Evolutionary conservation across 2,329 filamentous ascomycete genomes (phyloP).

Genomic region (Aspergillus spinulosporus): DNA sequence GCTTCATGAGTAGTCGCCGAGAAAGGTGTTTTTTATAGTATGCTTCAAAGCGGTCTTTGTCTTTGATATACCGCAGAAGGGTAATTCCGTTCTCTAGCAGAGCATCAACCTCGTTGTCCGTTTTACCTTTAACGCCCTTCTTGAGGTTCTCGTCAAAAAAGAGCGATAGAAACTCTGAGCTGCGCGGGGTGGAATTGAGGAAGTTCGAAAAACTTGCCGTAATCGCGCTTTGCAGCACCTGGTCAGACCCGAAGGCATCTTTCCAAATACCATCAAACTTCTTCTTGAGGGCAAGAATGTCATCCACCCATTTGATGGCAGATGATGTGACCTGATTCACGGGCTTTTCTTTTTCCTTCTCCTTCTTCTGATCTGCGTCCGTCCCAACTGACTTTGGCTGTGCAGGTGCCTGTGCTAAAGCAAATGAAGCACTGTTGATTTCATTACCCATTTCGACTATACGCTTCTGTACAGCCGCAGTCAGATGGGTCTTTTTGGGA

Average conservation of each 20-base stretch:
- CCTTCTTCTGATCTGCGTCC: constrained; percentile 53
- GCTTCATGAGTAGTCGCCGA: constrained; percentile 80
- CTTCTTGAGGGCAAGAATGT: constrained; percentile 79
- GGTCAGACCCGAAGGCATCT: constrained; percentile 71
- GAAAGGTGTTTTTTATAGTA: constrained; percentile 99
- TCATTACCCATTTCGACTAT: constrained; percentile 78
- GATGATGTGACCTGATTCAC: constrained; percentile 79
- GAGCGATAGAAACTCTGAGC: constrained; percentile 88
- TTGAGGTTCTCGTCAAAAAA: constrained; percentile 98
- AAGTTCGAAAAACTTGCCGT: constrained; percentile 88
- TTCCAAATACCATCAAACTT: constrained; percentile 83
- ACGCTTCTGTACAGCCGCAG: constrained; percentile 68
- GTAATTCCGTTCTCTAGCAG: constrained; percentile 88
- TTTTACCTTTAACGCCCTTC: constrained; percentile 89
- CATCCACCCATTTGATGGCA: constrained; percentile 93
- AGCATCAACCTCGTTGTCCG: constrained; percentile 78
- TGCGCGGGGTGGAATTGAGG: constrained; percentile 84
- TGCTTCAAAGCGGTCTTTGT: constrained; percentile 92
- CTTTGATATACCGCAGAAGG: constrained; percentile 80
- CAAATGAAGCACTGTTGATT: constrained; percentile 68
- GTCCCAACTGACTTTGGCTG: constrained; percentile 41
- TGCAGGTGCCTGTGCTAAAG: constrained; percentile 57
- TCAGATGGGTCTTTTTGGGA: constrained; percentile 67
- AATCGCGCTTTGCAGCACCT: constrained; percentile 75
- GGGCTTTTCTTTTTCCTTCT: constrained; percentile 48